These are phyloP conservation scores for Trichomonas tenax DNA, from an alignment of 208 protist genomes.

Conservation along the genomic window DNA sequence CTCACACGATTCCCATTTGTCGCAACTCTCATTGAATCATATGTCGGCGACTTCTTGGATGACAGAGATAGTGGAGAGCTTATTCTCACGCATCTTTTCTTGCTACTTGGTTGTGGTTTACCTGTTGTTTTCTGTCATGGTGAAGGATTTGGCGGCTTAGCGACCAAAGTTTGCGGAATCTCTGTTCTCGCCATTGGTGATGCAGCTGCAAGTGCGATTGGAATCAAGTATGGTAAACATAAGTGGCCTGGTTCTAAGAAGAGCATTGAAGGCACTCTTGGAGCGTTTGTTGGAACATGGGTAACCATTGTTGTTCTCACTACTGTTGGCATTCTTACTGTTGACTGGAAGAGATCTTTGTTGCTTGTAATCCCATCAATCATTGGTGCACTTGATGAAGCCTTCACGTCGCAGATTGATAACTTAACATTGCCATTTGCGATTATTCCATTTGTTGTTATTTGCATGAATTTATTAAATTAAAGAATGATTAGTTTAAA, in stretches of 20 bases:
- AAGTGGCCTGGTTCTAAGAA: constrained; percentile 16
- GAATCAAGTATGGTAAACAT: not conserved
- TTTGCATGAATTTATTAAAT: not conserved
- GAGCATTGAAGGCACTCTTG: not conserved
- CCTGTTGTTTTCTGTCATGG: not conserved
- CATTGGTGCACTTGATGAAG: not conserved
- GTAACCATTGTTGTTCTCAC: not conserved
- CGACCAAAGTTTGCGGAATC: not conserved
- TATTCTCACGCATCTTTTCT: not conserved
- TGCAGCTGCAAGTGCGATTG: not conserved
- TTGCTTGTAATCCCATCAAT: not conserved
- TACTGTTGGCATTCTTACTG: not conserved
- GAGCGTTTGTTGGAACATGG: not conserved
- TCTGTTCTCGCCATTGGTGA: not conserved
- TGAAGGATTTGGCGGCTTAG: not conserved
- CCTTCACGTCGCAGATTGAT: constrained; percentile 16
- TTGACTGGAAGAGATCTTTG: not conserved
- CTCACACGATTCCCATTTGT: not conserved
- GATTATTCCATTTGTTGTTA: not conserved
- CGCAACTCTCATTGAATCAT: not conserved
- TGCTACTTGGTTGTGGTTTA: not conserved
- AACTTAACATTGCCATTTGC: not conserved
- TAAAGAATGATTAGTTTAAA: too few species aligned
- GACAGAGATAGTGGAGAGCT: not conserved
- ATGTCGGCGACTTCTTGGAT: not conserved